phyloP scores from a whole-genome alignment of 768 basidiomycete species.

The Cantharellus cinnabarinus region DNA sequence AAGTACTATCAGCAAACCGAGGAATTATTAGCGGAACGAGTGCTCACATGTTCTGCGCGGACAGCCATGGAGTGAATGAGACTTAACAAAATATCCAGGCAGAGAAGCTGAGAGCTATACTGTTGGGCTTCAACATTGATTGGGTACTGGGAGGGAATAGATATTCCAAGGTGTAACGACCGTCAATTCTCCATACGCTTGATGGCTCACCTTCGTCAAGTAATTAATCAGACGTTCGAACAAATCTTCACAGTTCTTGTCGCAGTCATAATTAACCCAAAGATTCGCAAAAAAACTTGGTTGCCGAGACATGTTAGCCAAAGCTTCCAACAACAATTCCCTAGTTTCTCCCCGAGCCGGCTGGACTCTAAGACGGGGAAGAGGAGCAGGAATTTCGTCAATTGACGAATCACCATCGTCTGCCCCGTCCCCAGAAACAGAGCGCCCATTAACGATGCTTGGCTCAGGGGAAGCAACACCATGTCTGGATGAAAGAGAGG shows the following conservation, averaged over 20 bases:
- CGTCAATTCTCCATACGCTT: neutral
- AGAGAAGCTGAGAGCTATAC: slow-evolving; percentile 65
- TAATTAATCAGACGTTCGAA: slow-evolving; percentile 82
- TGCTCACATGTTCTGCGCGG: slow-evolving; percentile 32
- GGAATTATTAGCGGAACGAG: neutral
- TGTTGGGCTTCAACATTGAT: slow-evolving; percentile 42
- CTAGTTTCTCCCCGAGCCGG: slow-evolving; percentile 76
- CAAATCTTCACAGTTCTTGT: slow-evolving; percentile 88
- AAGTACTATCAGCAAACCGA: neutral
- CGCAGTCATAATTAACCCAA: slow-evolving; percentile 93
- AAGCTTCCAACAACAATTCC: slow-evolving; percentile 74
- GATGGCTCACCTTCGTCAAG: slow-evolving; percentile 47
- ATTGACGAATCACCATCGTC: neutral
- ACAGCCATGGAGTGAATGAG: slow-evolving; percentile 78
- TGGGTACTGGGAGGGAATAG: slow-evolving; percentile 28
- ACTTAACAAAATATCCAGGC: slow-evolving; percentile 67
- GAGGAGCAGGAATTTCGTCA: slow-evolving; percentile 10
- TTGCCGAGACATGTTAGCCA: slow-evolving; percentile 60
- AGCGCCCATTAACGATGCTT: neutral
- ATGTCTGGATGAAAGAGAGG: neutral
- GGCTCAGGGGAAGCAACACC: neutral
- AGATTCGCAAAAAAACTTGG: slow-evolving; percentile 90
- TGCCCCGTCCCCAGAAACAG: neutral
- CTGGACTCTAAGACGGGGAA: slow-evolving; percentile 31
- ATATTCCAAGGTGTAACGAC: neutral